phyloP scores from a whole-genome alignment of 345 rosid genomes.

The Geranium brycei region DNA sequence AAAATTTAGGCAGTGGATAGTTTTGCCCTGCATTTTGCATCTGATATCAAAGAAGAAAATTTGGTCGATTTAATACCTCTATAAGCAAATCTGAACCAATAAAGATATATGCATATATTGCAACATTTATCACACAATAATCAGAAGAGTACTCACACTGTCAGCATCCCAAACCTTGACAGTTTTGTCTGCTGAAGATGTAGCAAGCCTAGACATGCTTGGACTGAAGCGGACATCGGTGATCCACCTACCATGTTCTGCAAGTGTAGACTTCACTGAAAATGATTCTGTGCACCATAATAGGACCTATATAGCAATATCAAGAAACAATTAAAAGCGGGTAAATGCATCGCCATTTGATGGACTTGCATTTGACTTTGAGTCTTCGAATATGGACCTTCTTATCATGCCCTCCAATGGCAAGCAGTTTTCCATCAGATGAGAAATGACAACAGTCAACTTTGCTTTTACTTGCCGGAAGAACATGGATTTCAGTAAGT shows the following conservation, averaged over 20 bases:
- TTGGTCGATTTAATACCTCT: too few species aligned
- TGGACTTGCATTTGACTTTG: neutral
- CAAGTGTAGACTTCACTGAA: slow-evolving; percentile 32
- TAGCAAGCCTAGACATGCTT: slow-evolving; percentile 44
- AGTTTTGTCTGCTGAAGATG: slow-evolving; percentile 57
- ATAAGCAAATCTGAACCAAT: too few species aligned
- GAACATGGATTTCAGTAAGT: slow-evolving; percentile 29
- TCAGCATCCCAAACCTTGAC: slow-evolving; percentile 60
- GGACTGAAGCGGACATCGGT: slow-evolving; percentile 66
- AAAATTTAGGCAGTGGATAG: too few species aligned
- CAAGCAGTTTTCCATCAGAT: slow-evolving; percentile 53
- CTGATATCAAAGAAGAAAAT: too few species aligned
- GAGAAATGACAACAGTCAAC: slow-evolving; percentile 62
- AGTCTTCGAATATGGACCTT: slow-evolving; percentile 11
- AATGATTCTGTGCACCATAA: slow-evolving; percentile 52
- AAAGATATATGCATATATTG: too few species aligned
- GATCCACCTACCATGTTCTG: slow-evolving; percentile 45
- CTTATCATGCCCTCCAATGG: slow-evolving; percentile 56
- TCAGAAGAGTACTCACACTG: slow-evolving; percentile 27
- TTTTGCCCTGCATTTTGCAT: too few species aligned
- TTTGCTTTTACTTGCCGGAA: slow-evolving; percentile 29
- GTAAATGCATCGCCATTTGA: neutral
- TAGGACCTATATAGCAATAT: slow-evolving; percentile 28
- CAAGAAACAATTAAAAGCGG: neutral
- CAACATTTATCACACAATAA: too few species aligned